These are phyloP conservation scores for Keithomyces neogunnii DNA, from an alignment of 2,329 filamentous ascomycete genomes.

Conservation along the genomic window DNA sequence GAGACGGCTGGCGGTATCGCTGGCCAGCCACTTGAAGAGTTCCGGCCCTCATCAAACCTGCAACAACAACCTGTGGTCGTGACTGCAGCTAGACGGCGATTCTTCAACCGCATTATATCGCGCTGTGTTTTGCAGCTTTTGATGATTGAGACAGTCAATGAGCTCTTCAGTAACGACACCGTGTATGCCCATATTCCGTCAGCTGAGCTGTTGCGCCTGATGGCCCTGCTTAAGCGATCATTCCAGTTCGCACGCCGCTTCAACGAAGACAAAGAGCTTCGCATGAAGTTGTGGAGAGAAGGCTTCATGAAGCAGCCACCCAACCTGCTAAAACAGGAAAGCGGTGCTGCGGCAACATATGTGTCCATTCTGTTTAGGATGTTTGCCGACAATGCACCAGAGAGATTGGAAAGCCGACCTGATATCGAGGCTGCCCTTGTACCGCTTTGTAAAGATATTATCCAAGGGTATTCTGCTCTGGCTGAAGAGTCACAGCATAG, in stretches of 20 bases:
- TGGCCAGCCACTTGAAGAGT: constrained; percentile 65
- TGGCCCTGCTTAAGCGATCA: constrained; percentile 89
- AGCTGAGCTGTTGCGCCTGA: constrained; percentile 77
- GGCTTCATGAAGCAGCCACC: constrained; percentile 99
- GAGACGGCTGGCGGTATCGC: constrained; percentile 21
- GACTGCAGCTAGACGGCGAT: constrained; percentile 82
- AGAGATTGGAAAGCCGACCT: constrained; percentile 67
- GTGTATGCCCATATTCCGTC: constrained; percentile 94
- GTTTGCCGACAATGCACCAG: constrained; percentile 84
- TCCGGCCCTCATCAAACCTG: constrained; percentile 64
- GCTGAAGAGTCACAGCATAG: constrained; percentile 96
- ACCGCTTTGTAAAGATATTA: constrained; percentile 90
- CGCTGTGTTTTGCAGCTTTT: constrained; percentile 94
- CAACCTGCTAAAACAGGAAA: constrained; percentile 95
- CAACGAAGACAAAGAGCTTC: constrained; percentile 93
- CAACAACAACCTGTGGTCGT: constrained; percentile 89
- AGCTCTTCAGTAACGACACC: constrained; percentile 93
- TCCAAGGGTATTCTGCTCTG: constrained; percentile 72
- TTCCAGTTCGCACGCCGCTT: constrained; percentile 96
- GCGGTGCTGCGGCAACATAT: constrained; percentile 85
- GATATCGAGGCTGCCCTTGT: constrained; percentile 90
- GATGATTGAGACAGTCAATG: constrained; percentile 99
- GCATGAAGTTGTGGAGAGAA: constrained; percentile 90
- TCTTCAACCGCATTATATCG: constrained; percentile 99
- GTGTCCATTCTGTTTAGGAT: constrained; percentile 93